phyloP scores from a whole-genome alignment of 2,329 filamentous ascomycete species.

The Cercospora nicotianae region DNA sequence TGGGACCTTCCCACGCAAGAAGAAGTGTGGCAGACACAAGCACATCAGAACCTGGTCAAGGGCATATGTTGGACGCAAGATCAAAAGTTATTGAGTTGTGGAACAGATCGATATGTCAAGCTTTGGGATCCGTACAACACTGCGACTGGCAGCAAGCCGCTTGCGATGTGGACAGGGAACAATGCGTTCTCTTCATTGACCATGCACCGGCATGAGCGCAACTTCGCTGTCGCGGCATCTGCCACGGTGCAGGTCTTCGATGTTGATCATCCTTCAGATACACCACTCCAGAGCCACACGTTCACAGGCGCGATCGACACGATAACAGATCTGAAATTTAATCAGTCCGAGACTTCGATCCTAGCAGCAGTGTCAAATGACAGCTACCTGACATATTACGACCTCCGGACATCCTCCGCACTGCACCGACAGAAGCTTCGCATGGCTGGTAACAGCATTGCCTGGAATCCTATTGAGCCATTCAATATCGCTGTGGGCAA shows the following conservation, averaged over 20 bases:
- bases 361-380: conserved; percentile 83
- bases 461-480: conserved; percentile 96
- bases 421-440: conserved; percentile 78
- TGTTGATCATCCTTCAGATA: conserved; percentile 71
- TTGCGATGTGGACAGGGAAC: conserved; percentile 80
- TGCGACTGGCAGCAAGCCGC: conserved; percentile 64
- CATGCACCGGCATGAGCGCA: conserved; percentile 74
- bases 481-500: conserved; percentile 93
- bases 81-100: conserved; percentile 81
- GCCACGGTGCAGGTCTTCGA: conserved; percentile 86
- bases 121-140: conserved; percentile 87
- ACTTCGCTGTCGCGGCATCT: conserved; percentile 75
- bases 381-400: conserved; percentile 84
- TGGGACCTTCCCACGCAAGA: conserved; percentile 76
- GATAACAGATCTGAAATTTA: conserved; percentile 84
- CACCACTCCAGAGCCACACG: conserved; percentile 75
- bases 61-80: conserved; percentile 86
- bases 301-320: conserved; percentile 92
- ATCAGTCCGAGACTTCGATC: conserved; percentile 89
- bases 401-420: conserved; percentile 81
- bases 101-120: conserved; percentile 82
- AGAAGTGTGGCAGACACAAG: conserved; percentile 74
- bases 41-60: conserved; percentile 93
- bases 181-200: conserved; percentile 81
- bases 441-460: conserved; percentile 77